Base-by-base conservation (phyloP, 768 basidiomycete genomes). In the Boletus eberwhitei region DNA sequence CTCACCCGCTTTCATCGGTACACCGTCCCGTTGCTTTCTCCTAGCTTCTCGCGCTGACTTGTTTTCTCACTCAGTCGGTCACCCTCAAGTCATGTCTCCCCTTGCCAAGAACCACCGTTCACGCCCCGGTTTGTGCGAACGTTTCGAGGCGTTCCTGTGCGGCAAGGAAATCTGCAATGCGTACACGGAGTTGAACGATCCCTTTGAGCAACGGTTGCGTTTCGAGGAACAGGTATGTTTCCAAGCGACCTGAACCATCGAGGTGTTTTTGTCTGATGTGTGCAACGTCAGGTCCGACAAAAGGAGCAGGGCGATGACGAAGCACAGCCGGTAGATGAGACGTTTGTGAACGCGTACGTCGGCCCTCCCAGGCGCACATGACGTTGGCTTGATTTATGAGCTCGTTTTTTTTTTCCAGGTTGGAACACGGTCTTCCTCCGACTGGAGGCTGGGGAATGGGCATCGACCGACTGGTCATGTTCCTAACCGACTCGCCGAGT, bases 11-110 rank as follows among this genome's bases (percentile, higher is more conserved):
- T 99, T 99, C 80, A 98, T 99, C 62, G 86, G 90, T 88, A 62
- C 44, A 78, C 29, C 40, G 22, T 21, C 32, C 26, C 8, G 4
- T 21, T 19, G 1, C 16, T 24, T 22, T n/a, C n/a, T 16, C 7
- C 2, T 11, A n/a, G 12, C 6, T 56, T 2, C 3, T 29, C 22
- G 17, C 17, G 31, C 52, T 61, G 34, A 66, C 26, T 17, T 1
- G 16, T 41, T 48, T 22, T 32, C 17, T 32, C 17, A 31, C 53
- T 9, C 61, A 88, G 94, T 96, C 58, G 97, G 97, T 31, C 97
- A 98, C 74, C 97, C 97, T 16, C 95, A 98, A 77, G 93, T 98
- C 61, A 99, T 99, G 97, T 98, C 96, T 0, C 97, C 97, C 3
- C 86, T 99, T 35, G 97, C 97, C 72, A 99, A 99, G 78, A 92